A percentile compares a stretch with the other conserved stretches of the same genome.
phyloP scores from a whole-genome alignment of 1,139 yeast species.

The Spathaspora sp. region DNA sequence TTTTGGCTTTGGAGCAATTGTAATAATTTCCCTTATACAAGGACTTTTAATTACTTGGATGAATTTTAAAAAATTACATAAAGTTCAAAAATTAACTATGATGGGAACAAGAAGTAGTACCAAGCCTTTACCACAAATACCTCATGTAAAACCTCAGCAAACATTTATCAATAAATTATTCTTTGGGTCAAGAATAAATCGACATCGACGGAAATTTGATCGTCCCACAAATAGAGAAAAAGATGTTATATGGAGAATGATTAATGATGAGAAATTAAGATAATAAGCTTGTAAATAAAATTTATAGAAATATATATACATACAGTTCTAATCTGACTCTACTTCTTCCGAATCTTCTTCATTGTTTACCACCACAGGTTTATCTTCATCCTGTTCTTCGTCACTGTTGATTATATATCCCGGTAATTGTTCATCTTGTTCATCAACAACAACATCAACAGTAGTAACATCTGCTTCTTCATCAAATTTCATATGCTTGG shows the following conservation, averaged over 20 bases:
- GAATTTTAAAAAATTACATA: conserved; percentile 50
- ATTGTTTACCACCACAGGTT: conserved; percentile 28
- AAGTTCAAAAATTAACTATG: conserved; percentile 68
- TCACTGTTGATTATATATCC: conserved; percentile 19
- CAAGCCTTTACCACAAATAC: background rate
- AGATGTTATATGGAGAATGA: conserved; percentile 74
- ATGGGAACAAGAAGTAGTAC: conserved; percentile 29
- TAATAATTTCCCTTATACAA: conserved; percentile 47
- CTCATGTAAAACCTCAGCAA: conserved; percentile 9
- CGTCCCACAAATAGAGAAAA: conserved; percentile 47
- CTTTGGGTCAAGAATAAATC: conserved; percentile 24
- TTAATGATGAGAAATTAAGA: conserved; percentile 53
- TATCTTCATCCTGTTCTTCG: conserved; percentile 25
- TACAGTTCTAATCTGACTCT: conserved; percentile 21
- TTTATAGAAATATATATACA: background rate
- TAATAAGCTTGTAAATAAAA: conserved; percentile 5
- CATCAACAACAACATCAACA: conserved; percentile 15
- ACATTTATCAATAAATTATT: conserved; percentile 25
- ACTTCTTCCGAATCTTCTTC: conserved; percentile 28
- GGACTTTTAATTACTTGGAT: conserved; percentile 43
- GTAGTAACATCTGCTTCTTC: conserved; percentile 19
- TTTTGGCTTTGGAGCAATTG: conserved; percentile 63
- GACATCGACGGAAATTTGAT: conserved; percentile 23
- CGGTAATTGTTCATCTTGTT: conserved; percentile 24
- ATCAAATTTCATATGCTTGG: conserved; percentile 46